Evolutionary conservation across 495 filamentous ascomycete species (phyloP).

Genomic region (Tuber calosporum): DNA sequence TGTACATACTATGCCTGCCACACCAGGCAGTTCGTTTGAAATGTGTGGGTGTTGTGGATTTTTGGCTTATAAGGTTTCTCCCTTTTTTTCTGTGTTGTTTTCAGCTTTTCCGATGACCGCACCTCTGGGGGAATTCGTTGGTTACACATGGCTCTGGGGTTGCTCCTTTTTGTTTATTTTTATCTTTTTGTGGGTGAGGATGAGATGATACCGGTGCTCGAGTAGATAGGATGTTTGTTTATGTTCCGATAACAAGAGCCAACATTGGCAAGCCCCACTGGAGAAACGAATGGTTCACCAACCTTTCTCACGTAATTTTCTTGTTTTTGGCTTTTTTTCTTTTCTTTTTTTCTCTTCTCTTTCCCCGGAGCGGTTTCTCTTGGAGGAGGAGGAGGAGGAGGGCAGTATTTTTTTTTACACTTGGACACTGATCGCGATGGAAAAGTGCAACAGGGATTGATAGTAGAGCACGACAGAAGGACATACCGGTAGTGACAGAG

Average conservation of each 20-base stretch:
- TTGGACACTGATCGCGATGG: neutral
- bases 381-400: neutral
- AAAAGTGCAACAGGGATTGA: neutral
- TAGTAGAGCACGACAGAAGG: neutral
- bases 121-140: neutral
- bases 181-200: neutral
- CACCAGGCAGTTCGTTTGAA: neutral
- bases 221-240: neutral
- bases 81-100: neutral
- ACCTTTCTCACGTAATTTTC: conserved; percentile 1
- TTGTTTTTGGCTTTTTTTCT: neutral
- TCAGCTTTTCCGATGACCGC: neutral
- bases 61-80: too few relatives aligned
- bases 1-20: neutral
- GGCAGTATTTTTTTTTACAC: neutral
- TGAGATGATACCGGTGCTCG: too few relatives aligned
- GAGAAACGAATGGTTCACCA: neutral
- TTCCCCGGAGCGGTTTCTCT: neutral
- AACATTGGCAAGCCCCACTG: neutral
- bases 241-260: conserved; percentile 1
- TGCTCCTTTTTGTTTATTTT: neutral
- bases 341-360: neutral
- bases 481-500: neutral
- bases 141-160: neutral
- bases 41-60: neutral